Conservation (phyloP, 257 asterid species). For the Euphrasia confusa region DNA sequence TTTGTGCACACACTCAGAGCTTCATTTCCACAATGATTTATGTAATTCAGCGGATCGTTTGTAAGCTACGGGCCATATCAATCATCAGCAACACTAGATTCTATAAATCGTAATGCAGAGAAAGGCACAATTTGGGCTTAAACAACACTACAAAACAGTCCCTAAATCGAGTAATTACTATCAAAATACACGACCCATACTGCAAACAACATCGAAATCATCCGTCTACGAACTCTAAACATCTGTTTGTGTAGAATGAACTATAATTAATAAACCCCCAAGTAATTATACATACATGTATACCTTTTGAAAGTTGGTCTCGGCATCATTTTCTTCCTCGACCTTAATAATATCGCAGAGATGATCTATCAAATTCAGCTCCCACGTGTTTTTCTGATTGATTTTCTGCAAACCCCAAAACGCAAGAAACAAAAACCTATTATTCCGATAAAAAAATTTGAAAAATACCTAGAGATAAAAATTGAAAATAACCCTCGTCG, state of each 20-base stretch:
- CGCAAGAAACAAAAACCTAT: neutral
- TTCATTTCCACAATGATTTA: neutral
- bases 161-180: slow-evolving; percentile 2
- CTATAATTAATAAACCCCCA: neutral
- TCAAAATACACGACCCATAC: neutral
- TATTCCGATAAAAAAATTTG: neutral
- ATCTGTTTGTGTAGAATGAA: neutral
- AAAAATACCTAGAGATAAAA: neutral
- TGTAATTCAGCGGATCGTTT: neutral
- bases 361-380: slow-evolving; percentile 85
- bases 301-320: slow-evolving; percentile 96
- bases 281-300: neutral
- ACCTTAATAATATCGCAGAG: slow-evolving; percentile 72
- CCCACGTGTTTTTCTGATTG: slow-evolving; percentile 95
- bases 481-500: slow-evolving; percentile 3
- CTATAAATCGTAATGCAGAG: neutral
- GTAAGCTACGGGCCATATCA: neutral
- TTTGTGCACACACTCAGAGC: slow-evolving; percentile 12
- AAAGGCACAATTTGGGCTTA: neutral
- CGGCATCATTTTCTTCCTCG: slow-evolving; percentile 72
- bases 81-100: slow-evolving; percentile 5
- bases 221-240: neutral
- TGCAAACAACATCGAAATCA: neutral
- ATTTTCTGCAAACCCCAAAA: slow-evolving; percentile 59
- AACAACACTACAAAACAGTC: neutral